Evolutionary conservation across 495 filamentous ascomycete species (phyloP).

Genomic region (Oidiodendron maius): DNA sequence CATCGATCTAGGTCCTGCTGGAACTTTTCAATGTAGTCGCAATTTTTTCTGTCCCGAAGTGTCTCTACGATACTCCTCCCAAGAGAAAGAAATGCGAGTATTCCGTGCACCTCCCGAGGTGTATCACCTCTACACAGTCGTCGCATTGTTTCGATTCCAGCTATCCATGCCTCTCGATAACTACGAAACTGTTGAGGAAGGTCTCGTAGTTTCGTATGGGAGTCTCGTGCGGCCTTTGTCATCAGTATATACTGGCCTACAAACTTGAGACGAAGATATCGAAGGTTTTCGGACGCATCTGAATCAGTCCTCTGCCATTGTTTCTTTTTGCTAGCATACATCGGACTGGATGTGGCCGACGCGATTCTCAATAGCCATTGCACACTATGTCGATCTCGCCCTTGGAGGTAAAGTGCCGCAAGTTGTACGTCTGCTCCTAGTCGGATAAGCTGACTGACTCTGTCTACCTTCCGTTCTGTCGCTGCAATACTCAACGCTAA

Average conservation of each 20-base stretch:
- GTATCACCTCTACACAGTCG: slow-evolving; percentile 1
- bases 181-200: slow-evolving; percentile 2
- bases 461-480: not conserved
- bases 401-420: not conserved
- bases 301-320: no score
- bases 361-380: not conserved
- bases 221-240: slow-evolving; percentile 1
- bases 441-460: not conserved
- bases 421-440: slow-evolving; percentile 1
- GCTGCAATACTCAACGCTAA: slow-evolving; percentile 4
- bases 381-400: not conserved
- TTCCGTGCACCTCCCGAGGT: not conserved
- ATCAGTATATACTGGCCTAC: slow-evolving; percentile 1
- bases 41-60: not conserved
- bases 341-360: no score
- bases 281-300: not conserved
- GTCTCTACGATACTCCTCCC: slow-evolving; percentile 8
- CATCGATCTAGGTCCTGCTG: slow-evolving; percentile 1
- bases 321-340: no score
- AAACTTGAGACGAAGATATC: slow-evolving; percentile 5
- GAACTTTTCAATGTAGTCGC: slow-evolving; percentile 4
- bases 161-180: slow-evolving; percentile 6
- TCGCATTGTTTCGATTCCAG: slow-evolving; percentile 6
- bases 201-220: slow-evolving; percentile 1
- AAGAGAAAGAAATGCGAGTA: slow-evolving; percentile 7